Evolutionary conservation across 768 basidiomycete genomes (phyloP).

Genomic region (Suillus tomentosus): DNA sequence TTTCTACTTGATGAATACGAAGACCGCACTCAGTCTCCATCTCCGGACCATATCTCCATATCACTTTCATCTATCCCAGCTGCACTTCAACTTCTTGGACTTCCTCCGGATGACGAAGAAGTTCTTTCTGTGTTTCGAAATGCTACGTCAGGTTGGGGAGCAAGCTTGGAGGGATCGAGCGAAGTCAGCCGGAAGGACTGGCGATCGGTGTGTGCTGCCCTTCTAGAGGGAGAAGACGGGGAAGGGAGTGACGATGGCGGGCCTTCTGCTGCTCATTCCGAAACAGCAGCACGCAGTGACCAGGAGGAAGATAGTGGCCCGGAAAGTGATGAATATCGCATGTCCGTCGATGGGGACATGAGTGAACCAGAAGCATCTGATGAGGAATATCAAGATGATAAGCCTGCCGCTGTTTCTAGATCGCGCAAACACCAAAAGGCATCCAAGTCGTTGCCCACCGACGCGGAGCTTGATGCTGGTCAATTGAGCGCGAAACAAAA

Average conservation of each 20-base stretch:
- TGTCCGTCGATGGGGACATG: slow-evolving; percentile 25
- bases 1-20: slow-evolving; percentile 32
- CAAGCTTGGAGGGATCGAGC: slow-evolving; percentile 31
- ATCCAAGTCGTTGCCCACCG: neutral
- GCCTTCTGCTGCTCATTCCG: slow-evolving; percentile 17
- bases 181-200: slow-evolving; percentile 69
- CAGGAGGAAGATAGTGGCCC: slow-evolving; percentile 29
- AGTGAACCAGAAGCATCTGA: slow-evolving; percentile 28
- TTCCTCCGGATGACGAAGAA: slow-evolving; percentile 74
- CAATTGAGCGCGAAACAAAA: slow-evolving; percentile 55
- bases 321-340: slow-evolving; percentile 32
- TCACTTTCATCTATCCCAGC: slow-evolving; percentile 57
- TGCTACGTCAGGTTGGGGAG: slow-evolving; percentile 73
- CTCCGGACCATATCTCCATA: slow-evolving; percentile 35
- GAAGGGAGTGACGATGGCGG: slow-evolving; percentile 27
- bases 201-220: slow-evolving; percentile 77
- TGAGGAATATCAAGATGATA: slow-evolving; percentile 33
- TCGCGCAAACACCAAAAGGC: slow-evolving; percentile 11
- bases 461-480: slow-evolving; percentile 9
- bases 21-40: slow-evolving; percentile 16
- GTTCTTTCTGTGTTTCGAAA: slow-evolving; percentile 72
- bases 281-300: slow-evolving; percentile 15
- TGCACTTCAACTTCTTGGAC: slow-evolving; percentile 63
- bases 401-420: slow-evolving; percentile 1
- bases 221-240: slow-evolving; percentile 50